These are phyloP conservation scores for Nelumbo lutea DNA, from an alignment of 164 flowering plant genomes.

Conservation along the genomic window DNA sequence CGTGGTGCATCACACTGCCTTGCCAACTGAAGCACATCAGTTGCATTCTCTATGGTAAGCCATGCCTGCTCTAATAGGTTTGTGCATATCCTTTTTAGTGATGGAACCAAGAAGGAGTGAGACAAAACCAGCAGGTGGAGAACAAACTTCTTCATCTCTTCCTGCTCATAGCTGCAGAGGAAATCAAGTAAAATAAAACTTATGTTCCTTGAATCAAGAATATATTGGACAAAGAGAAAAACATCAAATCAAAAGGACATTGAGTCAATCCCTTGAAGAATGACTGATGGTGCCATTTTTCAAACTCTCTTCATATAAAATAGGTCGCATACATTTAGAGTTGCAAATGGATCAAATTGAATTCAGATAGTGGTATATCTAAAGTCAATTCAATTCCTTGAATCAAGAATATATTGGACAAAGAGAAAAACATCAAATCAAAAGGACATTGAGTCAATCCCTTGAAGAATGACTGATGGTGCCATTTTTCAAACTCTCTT, in stretches of 20 bases:
- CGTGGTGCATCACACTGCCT: slow-evolving; percentile 69
- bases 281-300: too few species aligned
- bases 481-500: too few species aligned
- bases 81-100: slow-evolving; percentile 55
- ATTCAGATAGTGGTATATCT: too few species aligned
- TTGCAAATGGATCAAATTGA: too few species aligned
- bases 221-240: background rate
- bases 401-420: background rate
- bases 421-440: background rate
- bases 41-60: slow-evolving; percentile 55
- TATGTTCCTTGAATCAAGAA: background rate
- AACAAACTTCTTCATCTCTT: slow-evolving; percentile 53
- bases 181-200: background rate
- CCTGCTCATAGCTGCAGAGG: slow-evolving; percentile 60
- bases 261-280: too few species aligned
- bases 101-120: slow-evolving; percentile 55
- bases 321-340: too few species aligned
- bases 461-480: too few species aligned
- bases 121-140: slow-evolving; percentile 73
- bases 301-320: too few species aligned
- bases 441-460: background rate
- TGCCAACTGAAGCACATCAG: slow-evolving; percentile 80
- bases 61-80: slow-evolving; percentile 43
- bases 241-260: slow-evolving; percentile 1
- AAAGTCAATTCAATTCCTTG: too few species aligned